Conservation (phyloP, 768 basidiomycete genomes). For the Rhodotorula diobovata region DNA sequence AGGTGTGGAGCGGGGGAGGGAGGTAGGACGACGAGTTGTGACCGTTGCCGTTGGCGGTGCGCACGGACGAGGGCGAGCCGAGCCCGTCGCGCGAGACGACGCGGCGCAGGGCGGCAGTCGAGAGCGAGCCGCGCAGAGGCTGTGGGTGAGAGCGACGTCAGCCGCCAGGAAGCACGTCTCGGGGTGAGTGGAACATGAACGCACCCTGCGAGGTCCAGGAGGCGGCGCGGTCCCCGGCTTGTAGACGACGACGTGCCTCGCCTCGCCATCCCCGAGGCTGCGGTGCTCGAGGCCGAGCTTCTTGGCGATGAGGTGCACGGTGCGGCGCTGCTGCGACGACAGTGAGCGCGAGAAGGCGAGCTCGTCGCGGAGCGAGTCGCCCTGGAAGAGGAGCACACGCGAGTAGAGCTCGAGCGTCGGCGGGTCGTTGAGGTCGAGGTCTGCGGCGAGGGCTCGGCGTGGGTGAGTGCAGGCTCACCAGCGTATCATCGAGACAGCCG, state of each 20-base stretch:
- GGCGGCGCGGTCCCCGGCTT: conserved; percentile 22
- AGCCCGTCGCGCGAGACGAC: conserved; percentile 37
- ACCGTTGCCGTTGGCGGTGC: not conserved
- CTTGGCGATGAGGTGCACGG: conserved; percentile 93
- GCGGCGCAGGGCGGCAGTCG: conserved; percentile 12
- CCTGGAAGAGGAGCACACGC: conserved; percentile 91
- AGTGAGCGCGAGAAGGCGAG: conserved; percentile 90
- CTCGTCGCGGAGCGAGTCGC: conserved; percentile 94
- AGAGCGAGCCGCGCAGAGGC: conserved; percentile 11
- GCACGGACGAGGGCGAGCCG: conserved; percentile 47
- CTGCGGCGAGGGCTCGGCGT: conserved; percentile 45
- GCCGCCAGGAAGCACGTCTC: too few species aligned
- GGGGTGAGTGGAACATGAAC: too few species aligned
- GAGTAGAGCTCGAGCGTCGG: conserved; percentile 96
- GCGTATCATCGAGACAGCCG: too few species aligned
- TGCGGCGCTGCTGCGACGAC: conserved; percentile 74
- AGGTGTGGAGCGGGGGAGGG: conserved; percentile 50
- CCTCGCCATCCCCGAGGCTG: conserved; percentile 86
- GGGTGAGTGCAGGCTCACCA: too few species aligned
- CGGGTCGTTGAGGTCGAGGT: conserved; percentile 93
- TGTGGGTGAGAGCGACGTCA: not conserved
- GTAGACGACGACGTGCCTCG: conserved; percentile 88
- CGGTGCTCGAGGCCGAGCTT: conserved; percentile 93
- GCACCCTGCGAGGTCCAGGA: not conserved
- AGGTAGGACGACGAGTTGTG: conserved; percentile 32